Base-by-base conservation (phyloP, 306 rosid species). In the Calophaca sinica region DNA sequence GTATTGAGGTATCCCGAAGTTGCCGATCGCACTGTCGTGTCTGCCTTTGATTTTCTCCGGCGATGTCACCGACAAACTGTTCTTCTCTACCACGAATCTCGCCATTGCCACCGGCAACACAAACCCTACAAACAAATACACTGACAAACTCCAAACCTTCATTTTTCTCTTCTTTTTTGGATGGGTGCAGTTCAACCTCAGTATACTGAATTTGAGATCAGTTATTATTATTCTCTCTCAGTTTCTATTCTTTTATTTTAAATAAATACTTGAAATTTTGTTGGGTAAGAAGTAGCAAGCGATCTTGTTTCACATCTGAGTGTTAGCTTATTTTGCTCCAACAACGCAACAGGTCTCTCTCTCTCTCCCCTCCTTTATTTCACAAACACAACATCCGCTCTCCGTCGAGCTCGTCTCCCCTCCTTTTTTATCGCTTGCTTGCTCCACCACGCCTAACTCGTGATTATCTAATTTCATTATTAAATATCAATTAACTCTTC, bases 61-160 rank as follows among this genome's bases (percentile, higher is more conserved):
- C 4, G 97, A 90, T 0, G 92, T 81, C 60, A 92, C 92, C 87
- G 78, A 82, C 87, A 92, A 83, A 86, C 92, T 92, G 83, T 92
- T 92, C 94, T 92, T 92, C 79, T 92, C 97, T 79, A 92, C 97
- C 69, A 92, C 96, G 53, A 92, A 90, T 80, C 88, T 90, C 80
- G 81, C 97, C 74, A 54, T 55, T 39, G 89, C 80, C 5, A 59
- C 4, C 6, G 82, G 28, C 72, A 81, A 50, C 81, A 92, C 60
- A 81, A 89, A 81, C 86, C 84, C 90, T 76, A 90, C 69, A 49
- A 88, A 60, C 53, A 83, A 65, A 20, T 67, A 50, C 77, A 64
- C 42, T 28, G 72, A 80, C 66, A 87, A 83, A 44, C 84, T 73
- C 76, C 73, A 84, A 31, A 81, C 68, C 91, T 82, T 86, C 96